Evolutionary conservation across 306 rosid species (phyloP).

Genomic region (Potentilla sterilis): DNA sequence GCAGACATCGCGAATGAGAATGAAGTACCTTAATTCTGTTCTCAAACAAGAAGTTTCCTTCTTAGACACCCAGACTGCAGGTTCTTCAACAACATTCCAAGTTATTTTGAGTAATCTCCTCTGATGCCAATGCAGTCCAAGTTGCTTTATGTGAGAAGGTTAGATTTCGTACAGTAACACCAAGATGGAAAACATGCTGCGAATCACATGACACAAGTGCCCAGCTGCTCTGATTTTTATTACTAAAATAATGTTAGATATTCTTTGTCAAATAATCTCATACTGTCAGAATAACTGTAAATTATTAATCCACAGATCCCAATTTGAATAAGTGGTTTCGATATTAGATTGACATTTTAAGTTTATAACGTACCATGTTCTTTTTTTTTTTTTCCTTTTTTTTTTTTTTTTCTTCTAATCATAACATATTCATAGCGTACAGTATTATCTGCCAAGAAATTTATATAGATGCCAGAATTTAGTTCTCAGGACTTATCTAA

Average conservation of each 20-base stretch:
- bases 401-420: neutral
- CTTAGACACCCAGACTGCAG: conserved; percentile 67
- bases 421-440: neutral
- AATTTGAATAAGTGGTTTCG: neutral
- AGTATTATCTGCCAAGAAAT: neutral
- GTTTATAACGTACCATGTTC: neutral
- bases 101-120: conserved; percentile 75
- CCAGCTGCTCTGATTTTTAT: neutral
- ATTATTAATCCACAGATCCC: neutral
- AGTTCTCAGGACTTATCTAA: neutral
- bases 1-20: conserved; percentile 79
- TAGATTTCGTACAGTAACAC: neutral
- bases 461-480: neutral
- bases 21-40: conserved; percentile 74
- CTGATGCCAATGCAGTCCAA: conserved; percentile 76
- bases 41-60: conserved; percentile 88
- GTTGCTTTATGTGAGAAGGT: conserved; percentile 87
- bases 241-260: neutral
- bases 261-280: neutral
- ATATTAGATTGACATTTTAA: neutral
- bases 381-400: neutral
- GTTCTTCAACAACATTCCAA: conserved; percentile 73
- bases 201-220: neutral
- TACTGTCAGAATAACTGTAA: too few species aligned
- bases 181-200: neutral